Evolutionary conservation across 2,329 filamentous ascomycete species (phyloP).

Genomic region (Chaetomium sp.): DNA sequence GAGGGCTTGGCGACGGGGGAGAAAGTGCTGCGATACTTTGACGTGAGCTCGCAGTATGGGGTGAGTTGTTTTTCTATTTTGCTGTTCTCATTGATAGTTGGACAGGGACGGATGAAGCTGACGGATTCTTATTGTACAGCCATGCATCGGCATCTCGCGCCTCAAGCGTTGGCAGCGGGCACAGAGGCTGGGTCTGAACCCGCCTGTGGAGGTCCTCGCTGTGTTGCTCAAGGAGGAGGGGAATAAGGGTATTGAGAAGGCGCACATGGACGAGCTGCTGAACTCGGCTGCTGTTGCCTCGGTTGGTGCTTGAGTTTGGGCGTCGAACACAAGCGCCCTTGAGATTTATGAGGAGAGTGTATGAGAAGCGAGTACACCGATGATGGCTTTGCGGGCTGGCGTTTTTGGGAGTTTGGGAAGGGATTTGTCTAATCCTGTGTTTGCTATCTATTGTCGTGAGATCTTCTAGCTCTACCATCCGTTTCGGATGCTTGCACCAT

Average conservation of each 20-base stretch:
- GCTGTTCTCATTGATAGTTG: neutral
- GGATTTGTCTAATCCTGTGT: neutral
- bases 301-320: neutral
- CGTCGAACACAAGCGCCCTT: neutral
- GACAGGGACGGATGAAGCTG: neutral
- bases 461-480: slow-evolving; percentile 4
- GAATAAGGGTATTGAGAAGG: slow-evolving; percentile 51
- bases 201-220: slow-evolving; percentile 83
- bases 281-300: slow-evolving; percentile 41
- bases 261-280: slow-evolving; percentile 66
- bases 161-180: slow-evolving; percentile 85
- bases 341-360: neutral
- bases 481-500: neutral
- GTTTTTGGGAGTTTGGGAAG: slow-evolving; percentile 5
- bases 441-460: neutral
- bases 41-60: slow-evolving; percentile 85
- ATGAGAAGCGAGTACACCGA: neutral
- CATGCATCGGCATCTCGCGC: slow-evolving; percentile 78
- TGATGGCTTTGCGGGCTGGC: slow-evolving; percentile 1
- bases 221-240: slow-evolving; percentile 69
- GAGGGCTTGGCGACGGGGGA: slow-evolving; percentile 64
- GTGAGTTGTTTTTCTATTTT: slow-evolving; percentile 45
- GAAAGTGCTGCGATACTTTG: slow-evolving; percentile 86
- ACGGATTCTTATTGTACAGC: slow-evolving; percentile 43
- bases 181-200: slow-evolving; percentile 71